Evolutionary conservation across 345 rosid species (phyloP).

Genomic region (Fremontodendron californicum): DNA sequence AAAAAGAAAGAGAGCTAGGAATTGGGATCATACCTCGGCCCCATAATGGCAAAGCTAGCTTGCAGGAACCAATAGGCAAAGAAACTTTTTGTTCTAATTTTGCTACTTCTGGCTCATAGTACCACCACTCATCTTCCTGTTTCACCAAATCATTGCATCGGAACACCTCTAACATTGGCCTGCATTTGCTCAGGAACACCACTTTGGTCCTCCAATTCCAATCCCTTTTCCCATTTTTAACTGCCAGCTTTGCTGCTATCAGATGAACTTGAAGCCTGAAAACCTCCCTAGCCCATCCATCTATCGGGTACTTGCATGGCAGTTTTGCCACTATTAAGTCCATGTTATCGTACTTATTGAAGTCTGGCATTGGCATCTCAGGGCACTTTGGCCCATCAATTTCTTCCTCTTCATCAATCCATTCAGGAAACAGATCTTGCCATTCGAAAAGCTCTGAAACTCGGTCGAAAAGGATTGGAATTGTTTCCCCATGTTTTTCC

Average conservation of each 20-base stretch:
- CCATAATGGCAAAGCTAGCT: slow-evolving; percentile 81
- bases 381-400: slow-evolving; percentile 65
- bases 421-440: slow-evolving; percentile 84
- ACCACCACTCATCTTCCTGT: slow-evolving; percentile 84
- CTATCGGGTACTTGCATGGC: slow-evolving; percentile 73
- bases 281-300: slow-evolving; percentile 83
- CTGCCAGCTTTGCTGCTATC: slow-evolving; percentile 61
- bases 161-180: slow-evolving; percentile 92
- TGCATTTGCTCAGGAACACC: slow-evolving; percentile 72
- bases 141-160: slow-evolving; percentile 73
- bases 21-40: slow-evolving; percentile 51
- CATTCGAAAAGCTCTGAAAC: slow-evolving; percentile 62
- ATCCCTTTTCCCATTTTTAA: slow-evolving; percentile 51
- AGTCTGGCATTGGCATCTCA: slow-evolving; percentile 82
- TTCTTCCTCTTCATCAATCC: slow-evolving; percentile 98
- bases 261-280: slow-evolving; percentile 78
- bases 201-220: slow-evolving; percentile 61
- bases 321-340: slow-evolving; percentile 75
- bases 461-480: slow-evolving; percentile 46
- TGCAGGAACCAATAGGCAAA: slow-evolving; percentile 83
- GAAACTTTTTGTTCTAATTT: slow-evolving; percentile 65
- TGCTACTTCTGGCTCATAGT: slow-evolving; percentile 50
- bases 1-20: neutral
- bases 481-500: slow-evolving; percentile 47
- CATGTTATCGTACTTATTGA: slow-evolving; percentile 32